Evolutionary conservation across 2,329 filamentous ascomycete species (phyloP), one percentile per base, ranked within the genome.

Genomic region (Aspergillus novofumigatus): DNA sequence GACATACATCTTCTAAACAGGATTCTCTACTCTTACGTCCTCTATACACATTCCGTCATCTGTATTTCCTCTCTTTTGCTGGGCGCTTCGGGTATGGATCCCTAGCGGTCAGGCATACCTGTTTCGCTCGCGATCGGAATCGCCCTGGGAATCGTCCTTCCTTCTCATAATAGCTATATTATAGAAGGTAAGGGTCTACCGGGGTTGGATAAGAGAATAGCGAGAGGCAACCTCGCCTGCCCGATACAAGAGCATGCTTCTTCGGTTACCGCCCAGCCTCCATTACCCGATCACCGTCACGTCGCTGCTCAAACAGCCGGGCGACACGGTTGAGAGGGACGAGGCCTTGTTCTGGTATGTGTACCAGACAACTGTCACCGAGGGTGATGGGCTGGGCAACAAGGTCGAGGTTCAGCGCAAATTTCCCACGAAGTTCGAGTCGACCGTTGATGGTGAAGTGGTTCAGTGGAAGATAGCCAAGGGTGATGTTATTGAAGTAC

Each of bases 231-330:
- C 23, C 25, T 42, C 20, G 23, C 17, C 25, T 21, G 32, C 14
- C 32, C 20, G 25, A 55, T 49, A 54, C 52, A 58, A 52, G 64
- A 70, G 66, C 57, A 80, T 80, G 78, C 75, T 78, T 68, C 69
- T 80, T 66, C 75, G 73, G 70, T 67, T 81, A 63, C 78, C 78
- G 59, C 61, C 73, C 54, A 75, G 84, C 75, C 85, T 97, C 65
- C 89, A 89, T 75, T 99, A 97, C 76, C 94, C 94, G 67, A 92
- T 97, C 76, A 96, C 89, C 65, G 88, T 99, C 75, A 92, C 87
- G 67, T 89, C 91, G 74, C 82, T 97, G 59, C 83, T 93, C 64
- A 92, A 91, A 75, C 78, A 81, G 63, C 83, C 85, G 21, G 89
- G 90, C 74, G 91, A 96, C 67, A 71, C 83, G 60, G 84, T 99